Evolutionary conservation across 1,284 basidiomycete genomes (phyloP).

Genomic region (Trichosporon faecale): DNA sequence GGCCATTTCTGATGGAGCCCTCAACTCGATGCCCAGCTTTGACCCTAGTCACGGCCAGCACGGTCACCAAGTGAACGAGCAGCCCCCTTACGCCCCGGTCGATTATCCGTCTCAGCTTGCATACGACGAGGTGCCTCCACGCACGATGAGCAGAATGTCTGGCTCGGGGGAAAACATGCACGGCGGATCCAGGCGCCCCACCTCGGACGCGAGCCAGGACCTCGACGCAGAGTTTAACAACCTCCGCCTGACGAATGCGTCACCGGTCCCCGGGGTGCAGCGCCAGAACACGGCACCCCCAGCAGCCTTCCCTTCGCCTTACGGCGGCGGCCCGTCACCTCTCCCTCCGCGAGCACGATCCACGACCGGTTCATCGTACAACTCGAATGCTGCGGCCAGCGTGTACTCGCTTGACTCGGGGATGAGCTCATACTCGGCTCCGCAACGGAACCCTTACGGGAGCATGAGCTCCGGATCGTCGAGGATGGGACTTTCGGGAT

Average conservation of each 20-base stretch:
- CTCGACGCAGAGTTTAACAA: constrained; percentile 33
- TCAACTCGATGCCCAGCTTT: constrained; percentile 3
- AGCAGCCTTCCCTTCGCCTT: constrained; percentile 17
- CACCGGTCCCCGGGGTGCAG: constrained; percentile 12
- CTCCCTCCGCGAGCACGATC: constrained; percentile 8
- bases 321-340: constrained; percentile 10
- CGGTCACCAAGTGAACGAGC: not conserved
- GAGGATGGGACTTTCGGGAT: not conserved
- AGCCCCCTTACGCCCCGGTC: constrained; percentile 42
- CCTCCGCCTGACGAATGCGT: constrained; percentile 32
- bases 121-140: constrained; percentile 15
- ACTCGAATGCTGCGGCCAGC: constrained; percentile 37
- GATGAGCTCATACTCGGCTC: constrained; percentile 39
- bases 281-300: constrained; percentile 28
- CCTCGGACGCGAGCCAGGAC: constrained; percentile 33
- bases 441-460: constrained; percentile 5
- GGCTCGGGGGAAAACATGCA: constrained; percentile 19
- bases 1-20: constrained; percentile 8
- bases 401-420: constrained; percentile 51
- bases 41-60: constrained; percentile 5
- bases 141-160: constrained; percentile 28
- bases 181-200: constrained; percentile 24
- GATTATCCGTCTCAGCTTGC: constrained; percentile 33
- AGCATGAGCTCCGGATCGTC: constrained; percentile 11
- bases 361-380: not conserved